Evolutionary conservation across 1,284 basidiomycete genomes (phyloP).

Genomic region (Ustilago esculenta): DNA sequence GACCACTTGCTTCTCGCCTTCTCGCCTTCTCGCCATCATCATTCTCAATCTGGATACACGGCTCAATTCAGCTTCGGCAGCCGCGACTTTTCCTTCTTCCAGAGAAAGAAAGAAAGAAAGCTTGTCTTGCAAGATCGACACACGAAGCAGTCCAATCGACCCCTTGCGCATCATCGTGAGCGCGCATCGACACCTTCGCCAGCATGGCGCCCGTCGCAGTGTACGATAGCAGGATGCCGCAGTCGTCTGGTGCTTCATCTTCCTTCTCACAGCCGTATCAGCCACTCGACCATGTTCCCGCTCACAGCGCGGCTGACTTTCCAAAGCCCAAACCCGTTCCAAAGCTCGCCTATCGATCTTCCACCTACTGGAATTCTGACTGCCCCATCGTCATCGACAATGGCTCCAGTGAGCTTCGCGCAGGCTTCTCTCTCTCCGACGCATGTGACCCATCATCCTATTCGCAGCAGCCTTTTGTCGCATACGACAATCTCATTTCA

Average conservation of each 20-base stretch:
- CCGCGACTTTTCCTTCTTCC: no score
- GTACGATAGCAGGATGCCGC: slow-evolving; percentile 26
- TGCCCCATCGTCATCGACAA: slow-evolving; percentile 87
- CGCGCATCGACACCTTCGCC: neutral
- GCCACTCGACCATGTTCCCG: slow-evolving; percentile 41
- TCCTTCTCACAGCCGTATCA: slow-evolving; percentile 31
- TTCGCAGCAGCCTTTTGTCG: slow-evolving; percentile 40
- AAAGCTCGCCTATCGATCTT: slow-evolving; percentile 43
- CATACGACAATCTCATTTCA: slow-evolving; percentile 61
- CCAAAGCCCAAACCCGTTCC: slow-evolving; percentile 42
- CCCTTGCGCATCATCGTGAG: no score
- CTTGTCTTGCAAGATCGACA: slow-evolving; percentile 9
- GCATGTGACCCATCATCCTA: slow-evolving; percentile 37
- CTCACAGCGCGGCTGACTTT: slow-evolving; percentile 35
- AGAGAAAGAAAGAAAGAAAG: no score
- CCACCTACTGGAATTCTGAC: slow-evolving; percentile 48
- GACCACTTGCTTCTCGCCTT: no score
- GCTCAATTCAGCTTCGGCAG: no score
- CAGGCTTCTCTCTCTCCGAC: slow-evolving; percentile 76
- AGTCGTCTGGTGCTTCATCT: slow-evolving; percentile 5
- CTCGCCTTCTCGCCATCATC: no score
- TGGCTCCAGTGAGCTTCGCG: slow-evolving; percentile 85
- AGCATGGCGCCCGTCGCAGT: slow-evolving; percentile 47
- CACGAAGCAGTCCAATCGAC: no score
- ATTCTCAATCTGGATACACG: no score